Base-by-base conservation (phyloP, 257 asterid species). In the Lantana camara region DNA sequence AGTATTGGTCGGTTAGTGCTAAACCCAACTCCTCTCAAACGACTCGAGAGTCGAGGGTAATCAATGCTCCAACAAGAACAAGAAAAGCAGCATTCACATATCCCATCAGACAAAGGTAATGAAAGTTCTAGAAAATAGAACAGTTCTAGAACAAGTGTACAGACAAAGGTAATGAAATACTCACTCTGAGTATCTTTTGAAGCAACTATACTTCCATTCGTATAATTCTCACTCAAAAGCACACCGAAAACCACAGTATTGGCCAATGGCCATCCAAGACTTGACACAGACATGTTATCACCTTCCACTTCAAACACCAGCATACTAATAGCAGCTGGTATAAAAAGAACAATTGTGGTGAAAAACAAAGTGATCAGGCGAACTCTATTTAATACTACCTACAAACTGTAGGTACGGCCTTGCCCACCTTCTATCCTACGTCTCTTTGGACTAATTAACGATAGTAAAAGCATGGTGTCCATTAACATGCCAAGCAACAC, bases 21-120 rank as follows among this genome's bases (percentile, higher is more conserved):
- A n/a, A n/a, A n/a, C n/a, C n/a, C n/a, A n/a, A n/a, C 90, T 94
- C 51, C 99, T 75, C 80, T 90, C 99, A 46, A 93, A 75, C 0
- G 99, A 93, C 76, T 93, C 97, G 14, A n/a, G n/a, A n/a, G n/a
- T n/a, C n/a, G n/a, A 93, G 82, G 5, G 95, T 95, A 27, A 93
- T 93, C 45, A 93, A 69, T 0, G 82, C 90, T 64, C 97, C 99
- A 53, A 93, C 97, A 56, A 93, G 94, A 67, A 94, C 97, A 38
- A 94, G 79, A 41, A 94, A 80, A 54, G 90, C 89, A 42, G 97
- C 97, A 81, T 94, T 94, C 8, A 80, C 91, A 74, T 90, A 90
- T 21, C 99, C 99, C 99, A 80, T 94, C 99, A 0, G 99, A 90
- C 99, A 87, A 20, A 93, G 75, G n/a, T n/a, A n/a, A n/a, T 1